These are phyloP conservation scores for Rhododendron mucronatum DNA, from an alignment of 148 eudicot genomes.

Conservation along the genomic window DNA sequence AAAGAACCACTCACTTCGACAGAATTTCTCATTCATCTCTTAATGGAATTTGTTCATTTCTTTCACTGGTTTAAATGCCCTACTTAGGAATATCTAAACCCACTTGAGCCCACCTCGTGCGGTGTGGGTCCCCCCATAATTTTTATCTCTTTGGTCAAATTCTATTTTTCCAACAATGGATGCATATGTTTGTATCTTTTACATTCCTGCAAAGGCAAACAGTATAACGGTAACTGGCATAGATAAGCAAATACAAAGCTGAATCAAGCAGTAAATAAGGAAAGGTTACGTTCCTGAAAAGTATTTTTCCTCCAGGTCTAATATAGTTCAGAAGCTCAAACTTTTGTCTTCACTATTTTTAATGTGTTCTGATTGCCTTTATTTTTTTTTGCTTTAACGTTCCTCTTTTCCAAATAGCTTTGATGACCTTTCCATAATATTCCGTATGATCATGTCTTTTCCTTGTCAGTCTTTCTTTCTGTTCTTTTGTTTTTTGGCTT, in stretches of 20 bases:
- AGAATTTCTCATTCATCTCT: too few species aligned
- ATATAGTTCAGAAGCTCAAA: not conserved
- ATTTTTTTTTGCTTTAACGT: not conserved
- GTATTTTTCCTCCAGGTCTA: not conserved
- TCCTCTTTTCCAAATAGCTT: not conserved
- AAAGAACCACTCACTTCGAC: too few species aligned
- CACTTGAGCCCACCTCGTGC: not conserved
- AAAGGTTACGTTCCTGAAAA: not conserved
- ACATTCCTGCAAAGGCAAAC: not conserved
- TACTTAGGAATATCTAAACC: not conserved
- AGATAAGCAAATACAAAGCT: conserved; percentile 1
- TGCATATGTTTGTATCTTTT: not conserved
- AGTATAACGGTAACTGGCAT: not conserved
- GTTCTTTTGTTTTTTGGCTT: not conserved
- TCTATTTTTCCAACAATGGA: not conserved
- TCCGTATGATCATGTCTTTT: not conserved
- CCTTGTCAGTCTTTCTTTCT: not conserved
- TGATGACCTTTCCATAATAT: not conserved
- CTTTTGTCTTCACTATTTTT: not conserved
- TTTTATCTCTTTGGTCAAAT: not conserved
- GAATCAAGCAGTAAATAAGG: not conserved
- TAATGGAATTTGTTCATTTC: not conserved
- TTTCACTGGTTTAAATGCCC: not conserved
- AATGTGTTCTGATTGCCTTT: not conserved
- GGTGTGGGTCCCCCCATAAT: not conserved